A percentile compares a stretch with the other conserved stretches of the same genome.
These are phyloP conservation scores for Hyaloperonospora arabidopsidis DNA, from an alignment of 352 stramenopile genomes.

Conservation along the genomic window DNA sequence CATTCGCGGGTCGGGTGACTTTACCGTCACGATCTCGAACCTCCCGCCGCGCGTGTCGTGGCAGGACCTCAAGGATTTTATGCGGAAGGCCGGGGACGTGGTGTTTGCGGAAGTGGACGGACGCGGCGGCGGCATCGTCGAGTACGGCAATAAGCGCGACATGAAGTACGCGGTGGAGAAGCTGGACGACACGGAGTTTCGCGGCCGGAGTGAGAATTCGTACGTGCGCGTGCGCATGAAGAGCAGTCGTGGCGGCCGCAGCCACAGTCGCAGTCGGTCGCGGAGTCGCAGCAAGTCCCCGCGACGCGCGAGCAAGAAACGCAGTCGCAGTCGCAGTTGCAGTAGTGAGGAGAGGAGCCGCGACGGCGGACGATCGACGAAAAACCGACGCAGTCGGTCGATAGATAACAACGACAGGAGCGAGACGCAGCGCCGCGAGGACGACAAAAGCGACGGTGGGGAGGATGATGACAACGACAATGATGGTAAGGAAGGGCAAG, in stretches of 20 bases:
- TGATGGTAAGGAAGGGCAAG: slow-evolving; percentile 19
- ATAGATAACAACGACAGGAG: slow-evolving; percentile 24
- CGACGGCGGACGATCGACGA: slow-evolving; percentile 23
- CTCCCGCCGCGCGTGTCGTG: slow-evolving; percentile 48
- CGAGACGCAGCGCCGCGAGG: slow-evolving; percentile 10
- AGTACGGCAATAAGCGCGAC: slow-evolving; percentile 63
- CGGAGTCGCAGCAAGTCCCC: slow-evolving; percentile 31
- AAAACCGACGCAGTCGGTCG: slow-evolving; percentile 33
- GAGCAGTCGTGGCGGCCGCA: slow-evolving; percentile 22
- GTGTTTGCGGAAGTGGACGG: slow-evolving; percentile 63
- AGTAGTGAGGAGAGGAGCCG: slow-evolving; percentile 19
- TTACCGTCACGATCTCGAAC: slow-evolving; percentile 43
- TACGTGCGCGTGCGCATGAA: slow-evolving; percentile 43
- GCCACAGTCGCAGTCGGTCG: slow-evolving; percentile 34
- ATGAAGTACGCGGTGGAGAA: slow-evolving; percentile 64
- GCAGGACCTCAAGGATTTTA: slow-evolving; percentile 71
- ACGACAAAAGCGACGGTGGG: slow-evolving; percentile 9
- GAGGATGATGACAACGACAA: not conserved
- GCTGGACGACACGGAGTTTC: slow-evolving; percentile 56
- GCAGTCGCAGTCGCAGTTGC: slow-evolving; percentile 34
- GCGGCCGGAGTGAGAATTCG: slow-evolving; percentile 38
- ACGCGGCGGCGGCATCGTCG: slow-evolving; percentile 52
- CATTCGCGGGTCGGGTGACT: slow-evolving; percentile 50
- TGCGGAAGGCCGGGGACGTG: slow-evolving; percentile 58
- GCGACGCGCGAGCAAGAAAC: slow-evolving; percentile 30